Percentiles rank a stretch among this genome's conserved stretches.
phyloP scores from a whole-genome alignment of 2,329 filamentous ascomycete genomes.

The Pyricularia sp. region DNA sequence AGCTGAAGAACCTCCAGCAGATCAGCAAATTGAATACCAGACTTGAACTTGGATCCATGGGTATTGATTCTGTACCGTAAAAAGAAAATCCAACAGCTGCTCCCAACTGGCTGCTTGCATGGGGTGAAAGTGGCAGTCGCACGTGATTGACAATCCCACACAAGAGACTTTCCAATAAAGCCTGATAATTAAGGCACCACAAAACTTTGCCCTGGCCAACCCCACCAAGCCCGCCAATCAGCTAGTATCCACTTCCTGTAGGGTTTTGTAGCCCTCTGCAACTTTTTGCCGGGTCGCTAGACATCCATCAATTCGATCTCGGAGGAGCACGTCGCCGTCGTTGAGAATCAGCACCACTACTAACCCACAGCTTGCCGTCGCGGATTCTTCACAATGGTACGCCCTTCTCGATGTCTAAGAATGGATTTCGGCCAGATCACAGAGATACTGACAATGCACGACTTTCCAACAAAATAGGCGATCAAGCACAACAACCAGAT shows the following conservation, averaged over 20 bases:
- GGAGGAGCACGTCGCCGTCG: slow-evolving; percentile 7
- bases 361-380: slow-evolving; percentile 31
- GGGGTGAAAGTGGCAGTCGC: not conserved
- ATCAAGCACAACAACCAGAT: slow-evolving; percentile 99
- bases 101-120: not conserved
- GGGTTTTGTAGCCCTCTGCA: slow-evolving; percentile 34
- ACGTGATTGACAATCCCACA: not conserved
- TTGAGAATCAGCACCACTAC: slow-evolving; percentile 10
- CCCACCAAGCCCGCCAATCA: slow-evolving; percentile 6
- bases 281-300: slow-evolving; percentile 19
- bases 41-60: not conserved
- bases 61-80: too few relatives aligned
- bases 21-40: too few relatives aligned
- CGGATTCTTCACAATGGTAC: slow-evolving; percentile 45
- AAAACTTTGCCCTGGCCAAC: not conserved
- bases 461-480: slow-evolving; percentile 47
- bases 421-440: slow-evolving; percentile 10
- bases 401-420: slow-evolving; percentile 11
- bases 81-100: not conserved
- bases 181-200: not conserved
- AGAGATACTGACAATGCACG: slow-evolving; percentile 22
- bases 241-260: slow-evolving; percentile 16
- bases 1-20: too few relatives aligned
- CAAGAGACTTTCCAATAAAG: not conserved
- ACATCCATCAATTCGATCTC: slow-evolving; percentile 6